These are phyloP conservation scores for Solanum microdontum DNA, from an alignment of 257 asterid species.

Conservation along the genomic window DNA sequence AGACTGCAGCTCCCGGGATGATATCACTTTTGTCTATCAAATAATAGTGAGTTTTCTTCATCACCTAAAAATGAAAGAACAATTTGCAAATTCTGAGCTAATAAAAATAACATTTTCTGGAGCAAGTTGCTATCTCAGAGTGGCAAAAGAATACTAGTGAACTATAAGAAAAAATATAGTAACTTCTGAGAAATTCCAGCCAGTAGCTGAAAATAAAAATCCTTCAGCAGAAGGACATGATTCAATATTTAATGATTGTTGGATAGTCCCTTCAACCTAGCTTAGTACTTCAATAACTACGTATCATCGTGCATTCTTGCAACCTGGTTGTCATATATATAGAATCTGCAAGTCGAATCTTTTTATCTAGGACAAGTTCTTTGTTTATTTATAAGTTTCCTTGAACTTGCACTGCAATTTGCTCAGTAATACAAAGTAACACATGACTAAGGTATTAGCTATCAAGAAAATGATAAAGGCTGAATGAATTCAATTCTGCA, in stretches of 20 bases:
- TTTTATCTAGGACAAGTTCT: background rate
- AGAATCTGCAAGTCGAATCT: background rate
- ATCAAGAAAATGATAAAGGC: background rate
- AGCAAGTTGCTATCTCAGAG: background rate
- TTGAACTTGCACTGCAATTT: background rate
- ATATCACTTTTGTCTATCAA: slow-evolving; percentile 68
- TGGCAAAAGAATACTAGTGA: background rate
- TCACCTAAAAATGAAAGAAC: slow-evolving; percentile 52
- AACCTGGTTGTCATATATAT: background rate
- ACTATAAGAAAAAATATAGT: background rate
- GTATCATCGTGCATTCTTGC: background rate
- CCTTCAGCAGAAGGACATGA: background rate
- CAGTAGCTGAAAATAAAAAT: background rate
- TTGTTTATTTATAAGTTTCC: background rate
- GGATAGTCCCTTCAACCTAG: background rate
- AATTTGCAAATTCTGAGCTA: background rate
- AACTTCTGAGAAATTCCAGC: background rate
- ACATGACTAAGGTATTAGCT: background rate
- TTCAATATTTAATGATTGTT: background rate
- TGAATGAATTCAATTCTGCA: background rate
- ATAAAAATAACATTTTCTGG: background rate
- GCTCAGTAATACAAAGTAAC: background rate
- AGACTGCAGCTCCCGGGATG: slow-evolving; percentile 90
- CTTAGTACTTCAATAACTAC: background rate
- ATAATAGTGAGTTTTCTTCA: slow-evolving; percentile 95